These are phyloP conservation scores for Diaporthe citrichinensis DNA, from an alignment of 2,329 filamentous ascomycete genomes.

Conservation along the genomic window DNA sequence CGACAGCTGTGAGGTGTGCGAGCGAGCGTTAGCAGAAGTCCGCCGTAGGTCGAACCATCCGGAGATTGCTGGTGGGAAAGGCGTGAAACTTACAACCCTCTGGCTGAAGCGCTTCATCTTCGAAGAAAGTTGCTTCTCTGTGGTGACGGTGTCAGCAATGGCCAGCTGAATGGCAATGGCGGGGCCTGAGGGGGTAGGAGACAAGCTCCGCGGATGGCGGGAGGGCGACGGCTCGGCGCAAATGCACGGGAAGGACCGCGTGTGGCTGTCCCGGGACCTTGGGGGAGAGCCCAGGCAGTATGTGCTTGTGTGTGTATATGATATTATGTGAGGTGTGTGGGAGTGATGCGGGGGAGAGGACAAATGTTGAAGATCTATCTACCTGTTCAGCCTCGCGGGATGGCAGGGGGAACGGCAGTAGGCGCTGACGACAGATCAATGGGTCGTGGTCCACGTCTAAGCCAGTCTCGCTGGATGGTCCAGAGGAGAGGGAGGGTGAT, in stretches of 20 bases:
- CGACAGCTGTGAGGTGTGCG: constrained; percentile 77
- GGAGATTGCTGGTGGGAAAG: constrained; percentile 47
- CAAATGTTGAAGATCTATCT: constrained; percentile 41
- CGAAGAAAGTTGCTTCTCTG: constrained; percentile 51
- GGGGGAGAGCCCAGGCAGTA: neutral
- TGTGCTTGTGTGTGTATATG: neutral
- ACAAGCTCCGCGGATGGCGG: constrained; percentile 18
- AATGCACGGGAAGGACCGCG: constrained; percentile 12
- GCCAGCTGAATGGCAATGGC: constrained; percentile 28
- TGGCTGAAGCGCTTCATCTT: constrained; percentile 98
- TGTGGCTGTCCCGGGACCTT: constrained; percentile 16
- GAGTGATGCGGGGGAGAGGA: constrained; percentile 30
- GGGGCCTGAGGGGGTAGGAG: constrained; percentile 19
- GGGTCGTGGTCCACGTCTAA: constrained; percentile 41
- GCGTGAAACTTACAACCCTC: constrained; percentile 84
- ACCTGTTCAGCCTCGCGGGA: constrained; percentile 43
- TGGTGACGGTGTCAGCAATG: constrained; percentile 37
- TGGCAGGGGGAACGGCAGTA: constrained; percentile 41
- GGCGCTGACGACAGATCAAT: constrained; percentile 41
- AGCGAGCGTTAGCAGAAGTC: constrained; percentile 32
- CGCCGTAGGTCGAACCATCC: constrained; percentile 35
- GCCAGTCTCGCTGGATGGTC: constrained; percentile 39
- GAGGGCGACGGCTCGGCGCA: constrained; percentile 18
- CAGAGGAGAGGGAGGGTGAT: constrained; percentile 26
- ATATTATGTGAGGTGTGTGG: constrained; percentile 15